phyloP scores from a whole-genome alignment of 805 yeast genomes.

The Lipomyces starkeyi region DNA sequence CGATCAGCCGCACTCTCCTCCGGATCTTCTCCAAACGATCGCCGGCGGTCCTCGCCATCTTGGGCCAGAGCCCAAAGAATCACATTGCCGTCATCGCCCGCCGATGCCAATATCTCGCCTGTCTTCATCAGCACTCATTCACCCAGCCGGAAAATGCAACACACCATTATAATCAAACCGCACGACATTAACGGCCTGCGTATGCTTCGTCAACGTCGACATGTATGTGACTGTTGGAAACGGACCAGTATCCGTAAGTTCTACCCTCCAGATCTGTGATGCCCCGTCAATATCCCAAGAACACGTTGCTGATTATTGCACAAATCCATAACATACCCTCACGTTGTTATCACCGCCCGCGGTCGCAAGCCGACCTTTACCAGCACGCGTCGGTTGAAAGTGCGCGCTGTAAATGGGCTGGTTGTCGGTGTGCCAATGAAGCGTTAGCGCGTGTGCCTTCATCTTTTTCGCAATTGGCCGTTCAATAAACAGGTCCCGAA shows the following conservation, averaged over 20 bases:
- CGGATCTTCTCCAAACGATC: slow-evolving; percentile 36
- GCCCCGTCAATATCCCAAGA: not conserved
- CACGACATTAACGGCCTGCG: slow-evolving; percentile 92
- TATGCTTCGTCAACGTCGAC: slow-evolving; percentile 82
- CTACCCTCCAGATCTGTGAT: slow-evolving; percentile 46
- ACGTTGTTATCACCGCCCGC: slow-evolving; percentile 95
- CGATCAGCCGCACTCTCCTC: slow-evolving; percentile 41
- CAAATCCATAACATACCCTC: slow-evolving; percentile 55
- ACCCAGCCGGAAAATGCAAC: not conserved
- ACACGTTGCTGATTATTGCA: not conserved
- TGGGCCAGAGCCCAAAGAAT: slow-evolving; percentile 69
- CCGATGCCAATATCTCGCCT: slow-evolving; percentile 71
- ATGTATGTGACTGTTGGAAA: slow-evolving; percentile 69
- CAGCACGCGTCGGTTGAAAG: slow-evolving; percentile 45
- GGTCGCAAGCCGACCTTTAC: slow-evolving; percentile 67
- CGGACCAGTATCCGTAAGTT: slow-evolving; percentile 22
- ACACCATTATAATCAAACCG: slow-evolving; percentile 74
- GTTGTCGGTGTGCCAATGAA: slow-evolving; percentile 53
- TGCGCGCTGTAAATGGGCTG: slow-evolving; percentile 51
- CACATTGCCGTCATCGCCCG: slow-evolving; percentile 93
- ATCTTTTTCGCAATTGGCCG: slow-evolving; percentile 33
- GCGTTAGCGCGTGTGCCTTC: slow-evolving; percentile 48
- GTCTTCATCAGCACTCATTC: not conserved
- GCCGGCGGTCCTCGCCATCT: slow-evolving; percentile 22
- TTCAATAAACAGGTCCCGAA: not conserved